These are phyloP conservation scores for Diaporthe vexans DNA, from an alignment of 2,329 filamentous ascomycete species.

Conservation along the genomic window DNA sequence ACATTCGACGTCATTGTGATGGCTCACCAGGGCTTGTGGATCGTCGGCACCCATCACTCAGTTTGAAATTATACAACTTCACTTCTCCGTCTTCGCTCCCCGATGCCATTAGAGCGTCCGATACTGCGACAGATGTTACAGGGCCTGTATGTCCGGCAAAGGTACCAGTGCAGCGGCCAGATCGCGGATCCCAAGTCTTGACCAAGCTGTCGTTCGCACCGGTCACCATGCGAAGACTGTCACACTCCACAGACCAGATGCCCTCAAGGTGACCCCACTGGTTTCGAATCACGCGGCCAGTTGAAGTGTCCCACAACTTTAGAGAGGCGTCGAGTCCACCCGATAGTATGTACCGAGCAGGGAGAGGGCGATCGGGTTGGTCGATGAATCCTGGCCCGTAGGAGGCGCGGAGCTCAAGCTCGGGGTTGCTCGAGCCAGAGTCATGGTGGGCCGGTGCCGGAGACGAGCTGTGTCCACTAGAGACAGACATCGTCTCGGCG, in stretches of 20 bases:
- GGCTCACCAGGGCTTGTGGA: constrained; percentile 39
- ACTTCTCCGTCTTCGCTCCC: constrained; percentile 96
- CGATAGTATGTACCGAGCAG: constrained; percentile 92
- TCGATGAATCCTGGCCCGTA: constrained; percentile 75
- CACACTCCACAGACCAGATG: constrained; percentile 92
- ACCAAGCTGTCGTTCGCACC: constrained; percentile 95
- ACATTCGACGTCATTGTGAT: not conserved
- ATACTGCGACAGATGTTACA: constrained; percentile 92
- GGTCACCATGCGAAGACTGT: constrained; percentile 88
- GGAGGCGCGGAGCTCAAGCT: constrained; percentile 63
- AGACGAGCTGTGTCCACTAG: constrained; percentile 62
- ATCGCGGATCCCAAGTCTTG: constrained; percentile 93
- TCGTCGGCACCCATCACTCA: constrained; percentile 42
- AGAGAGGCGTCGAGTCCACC: constrained; percentile 93
- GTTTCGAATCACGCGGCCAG: constrained; percentile 86
- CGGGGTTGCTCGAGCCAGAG: constrained; percentile 46
- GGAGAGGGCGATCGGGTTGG: constrained; percentile 75
- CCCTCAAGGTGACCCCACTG: constrained; percentile 98
- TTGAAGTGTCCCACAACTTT: constrained; percentile 89
- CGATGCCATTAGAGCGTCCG: constrained; percentile 89
- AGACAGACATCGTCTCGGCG: constrained; percentile 67
- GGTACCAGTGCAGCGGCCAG: constrained; percentile 91
- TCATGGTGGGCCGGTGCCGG: constrained; percentile 48
- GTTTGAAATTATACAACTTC: constrained; percentile 82
- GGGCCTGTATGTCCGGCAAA: constrained; percentile 92